Base-by-base conservation (phyloP, 192 early-diverging fungal species). In the Coemansia sp. region DNA sequence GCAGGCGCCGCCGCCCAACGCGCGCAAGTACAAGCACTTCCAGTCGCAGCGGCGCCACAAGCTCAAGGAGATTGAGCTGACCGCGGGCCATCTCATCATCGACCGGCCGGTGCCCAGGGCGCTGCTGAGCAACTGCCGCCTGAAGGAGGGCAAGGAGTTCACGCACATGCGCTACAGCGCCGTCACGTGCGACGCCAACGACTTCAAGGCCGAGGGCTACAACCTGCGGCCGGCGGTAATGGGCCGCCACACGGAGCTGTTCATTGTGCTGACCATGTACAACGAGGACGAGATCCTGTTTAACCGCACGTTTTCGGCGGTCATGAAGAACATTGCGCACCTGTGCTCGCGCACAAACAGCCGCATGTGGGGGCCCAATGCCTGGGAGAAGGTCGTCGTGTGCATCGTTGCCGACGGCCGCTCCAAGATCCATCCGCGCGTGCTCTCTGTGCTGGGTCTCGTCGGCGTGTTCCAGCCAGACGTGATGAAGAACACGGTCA, bases 141-240 rank as follows among this genome's bases (percentile, higher is more conserved):
- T 63, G 35, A 59, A 73, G 25, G 76, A 85, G 0, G 86, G 82
- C 29, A 83, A 89, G 52, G 95, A 98, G 78, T 94, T 94, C 55
- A 93, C 92, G 16, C 87, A 95, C 67, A 87, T 95, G 84, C 85
- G 95, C 24, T 99, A 99, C 82, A 98, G 95, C 0, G 91, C 95
- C 4, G 90, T 87, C 11, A 94, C 92, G 13, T 89, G 87, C 73
- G 87, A 93, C 65, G 89, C 95, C 5, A 86, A 95, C 67, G 85
- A 95, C 28, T 98, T 96, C 78, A 62, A 67, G 28, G 58, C 74
- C 29, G 75, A 88, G 29, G 81, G 82, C 48, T 98, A 95, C 78
- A 87, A 83, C 28, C 81, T 98, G 59, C 85, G 94, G 16, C 94
- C 82, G 55, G 82, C 85, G 58, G 79, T 92, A 51, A 71, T 86